These are phyloP conservation scores for Phragmites australis DNA, from an alignment of 176 grass and related monocot species.

Conservation along the genomic window DNA sequence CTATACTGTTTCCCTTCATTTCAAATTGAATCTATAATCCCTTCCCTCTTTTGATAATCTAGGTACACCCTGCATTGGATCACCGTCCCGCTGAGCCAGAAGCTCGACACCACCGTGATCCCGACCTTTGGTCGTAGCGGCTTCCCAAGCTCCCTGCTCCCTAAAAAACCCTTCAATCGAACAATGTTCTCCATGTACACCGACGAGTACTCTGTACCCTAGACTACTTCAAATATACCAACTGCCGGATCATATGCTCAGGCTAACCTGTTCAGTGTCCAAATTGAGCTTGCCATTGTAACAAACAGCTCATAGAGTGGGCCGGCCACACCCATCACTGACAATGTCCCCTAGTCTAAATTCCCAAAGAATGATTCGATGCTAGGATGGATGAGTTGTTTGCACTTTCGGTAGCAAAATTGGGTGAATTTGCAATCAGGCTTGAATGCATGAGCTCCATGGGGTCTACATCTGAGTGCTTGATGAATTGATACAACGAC, in stretches of 20 bases:
- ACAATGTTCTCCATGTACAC: slow-evolving; percentile 96
- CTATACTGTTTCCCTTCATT: slow-evolving; percentile 41
- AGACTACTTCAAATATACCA: slow-evolving; percentile 78
- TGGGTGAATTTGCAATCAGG: slow-evolving; percentile 62
- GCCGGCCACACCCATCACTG: slow-evolving; percentile 43
- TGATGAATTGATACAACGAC: slow-evolving; percentile 88
- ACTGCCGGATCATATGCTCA: slow-evolving; percentile 88
- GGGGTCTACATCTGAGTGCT: slow-evolving; percentile 77
- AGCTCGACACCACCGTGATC: slow-evolving; percentile 90
- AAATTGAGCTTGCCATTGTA: slow-evolving; percentile 91
- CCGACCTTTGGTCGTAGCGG: slow-evolving; percentile 62
- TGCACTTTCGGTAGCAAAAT: slow-evolving; percentile 84
- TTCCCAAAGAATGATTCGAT: slow-evolving; percentile 70
- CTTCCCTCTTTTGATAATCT: slow-evolving; percentile 43
- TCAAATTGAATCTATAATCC: slow-evolving; percentile 53
- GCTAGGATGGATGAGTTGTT: slow-evolving; percentile 77
- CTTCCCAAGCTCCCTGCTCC: slow-evolving; percentile 33
- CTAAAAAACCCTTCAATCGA: slow-evolving; percentile 35
- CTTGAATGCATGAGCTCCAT: slow-evolving; percentile 72
- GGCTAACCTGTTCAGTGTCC: slow-evolving; percentile 89
- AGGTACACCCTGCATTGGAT: slow-evolving; percentile 98
- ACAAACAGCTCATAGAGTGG: slow-evolving; percentile 85
- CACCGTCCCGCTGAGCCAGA: slow-evolving; percentile 80
- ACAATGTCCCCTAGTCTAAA: slow-evolving; percentile 37
- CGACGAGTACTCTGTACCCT: slow-evolving; percentile 64